Percentiles rank a stretch among this genome's conserved stretches.
Evolutionary conservation across 805 yeast genomes (phyloP).

Genomic region (Metschnikowia kunwiensis): DNA sequence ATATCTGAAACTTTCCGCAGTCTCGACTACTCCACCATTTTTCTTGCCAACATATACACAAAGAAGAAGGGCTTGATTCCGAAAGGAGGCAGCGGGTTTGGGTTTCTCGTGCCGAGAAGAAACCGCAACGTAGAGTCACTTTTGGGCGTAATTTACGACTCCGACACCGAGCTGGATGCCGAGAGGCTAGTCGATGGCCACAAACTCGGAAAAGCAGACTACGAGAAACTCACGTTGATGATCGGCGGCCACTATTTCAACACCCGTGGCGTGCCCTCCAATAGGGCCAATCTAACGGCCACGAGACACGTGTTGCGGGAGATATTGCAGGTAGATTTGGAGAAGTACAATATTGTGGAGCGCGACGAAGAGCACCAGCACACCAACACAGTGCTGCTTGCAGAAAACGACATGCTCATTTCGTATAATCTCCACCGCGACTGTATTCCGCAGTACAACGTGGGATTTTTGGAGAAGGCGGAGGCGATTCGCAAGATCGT

Average conservation of each 20-base stretch:
- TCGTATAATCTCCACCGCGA: slow-evolving; percentile 36
- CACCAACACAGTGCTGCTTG: slow-evolving; percentile 13
- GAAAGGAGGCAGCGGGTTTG: slow-evolving; percentile 63
- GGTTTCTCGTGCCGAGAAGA: slow-evolving; percentile 71
- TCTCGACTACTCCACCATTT: slow-evolving; percentile 46
- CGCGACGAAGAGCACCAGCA: slow-evolving; percentile 25
- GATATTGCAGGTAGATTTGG: slow-evolving; percentile 25
- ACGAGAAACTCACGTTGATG: slow-evolving; percentile 83
- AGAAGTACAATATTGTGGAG: slow-evolving; percentile 22
- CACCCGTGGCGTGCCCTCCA: slow-evolving; percentile 30
- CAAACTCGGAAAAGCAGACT: slow-evolving; percentile 26
- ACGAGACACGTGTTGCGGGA: slow-evolving; percentile 25
- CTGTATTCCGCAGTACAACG: slow-evolving; percentile 78
- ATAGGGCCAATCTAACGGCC: slow-evolving; percentile 24
- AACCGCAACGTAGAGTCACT: slow-evolving; percentile 52
- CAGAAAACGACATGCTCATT: slow-evolving; percentile 27
- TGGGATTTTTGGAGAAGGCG: slow-evolving; percentile 55
- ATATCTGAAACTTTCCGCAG: slow-evolving; percentile 18
- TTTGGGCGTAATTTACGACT: slow-evolving; percentile 88
- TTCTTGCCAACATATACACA: slow-evolving; percentile 66
- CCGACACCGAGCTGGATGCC: slow-evolving; percentile 65
- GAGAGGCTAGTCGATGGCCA: slow-evolving; percentile 18
- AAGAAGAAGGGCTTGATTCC: slow-evolving; percentile 36
- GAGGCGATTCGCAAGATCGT: slow-evolving; percentile 32
- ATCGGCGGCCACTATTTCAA: slow-evolving; percentile 71